Percentiles rank a stretch among this genome's conserved stretches.
These are phyloP conservation scores for Byssothecium circinans DNA, from an alignment of 2,329 filamentous ascomycete genomes.

Conservation along the genomic window DNA sequence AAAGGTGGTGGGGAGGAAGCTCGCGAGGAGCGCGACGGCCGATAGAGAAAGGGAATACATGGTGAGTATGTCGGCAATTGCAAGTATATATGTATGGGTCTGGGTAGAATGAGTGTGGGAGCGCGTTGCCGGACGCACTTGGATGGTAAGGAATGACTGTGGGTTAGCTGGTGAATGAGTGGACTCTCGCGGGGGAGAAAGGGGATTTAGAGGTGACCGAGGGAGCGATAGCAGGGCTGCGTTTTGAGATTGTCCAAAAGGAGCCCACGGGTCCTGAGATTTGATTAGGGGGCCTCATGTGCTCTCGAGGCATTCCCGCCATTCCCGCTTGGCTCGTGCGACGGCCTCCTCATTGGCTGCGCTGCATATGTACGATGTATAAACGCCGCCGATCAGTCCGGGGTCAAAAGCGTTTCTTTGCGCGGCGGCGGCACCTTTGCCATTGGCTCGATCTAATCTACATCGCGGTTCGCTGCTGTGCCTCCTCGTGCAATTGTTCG, in stretches of 20 bases:
- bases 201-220: conserved; percentile 11
- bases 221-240: conserved; percentile 13
- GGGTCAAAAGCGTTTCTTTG: background rate
- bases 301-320: conserved; percentile 6
- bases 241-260: conserved; percentile 17
- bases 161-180: conserved; percentile 28
- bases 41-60: conserved; percentile 41
- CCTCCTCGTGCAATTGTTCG: no score
- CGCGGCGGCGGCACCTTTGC: background rate
- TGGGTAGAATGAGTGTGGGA: conserved; percentile 32
- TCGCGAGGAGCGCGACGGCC: conserved; percentile 41
- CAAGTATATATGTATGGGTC: conserved; percentile 3
- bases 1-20: conserved; percentile 48
- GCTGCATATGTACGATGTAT: no score
- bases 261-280: conserved; percentile 25
- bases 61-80: conserved; percentile 9
- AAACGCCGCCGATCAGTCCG: background rate
- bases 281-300: conserved; percentile 14
- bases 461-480: no score
- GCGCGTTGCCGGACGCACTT: conserved; percentile 43
- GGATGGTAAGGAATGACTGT: conserved; percentile 27
- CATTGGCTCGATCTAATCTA: no score
- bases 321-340: conserved; percentile 3
- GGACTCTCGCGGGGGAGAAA: conserved; percentile 28
- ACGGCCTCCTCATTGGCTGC: conserved; percentile 1